Conservation (phyloP, 2,329 filamentous ascomycete genomes). For the Xylariaceae sp. region DNA sequence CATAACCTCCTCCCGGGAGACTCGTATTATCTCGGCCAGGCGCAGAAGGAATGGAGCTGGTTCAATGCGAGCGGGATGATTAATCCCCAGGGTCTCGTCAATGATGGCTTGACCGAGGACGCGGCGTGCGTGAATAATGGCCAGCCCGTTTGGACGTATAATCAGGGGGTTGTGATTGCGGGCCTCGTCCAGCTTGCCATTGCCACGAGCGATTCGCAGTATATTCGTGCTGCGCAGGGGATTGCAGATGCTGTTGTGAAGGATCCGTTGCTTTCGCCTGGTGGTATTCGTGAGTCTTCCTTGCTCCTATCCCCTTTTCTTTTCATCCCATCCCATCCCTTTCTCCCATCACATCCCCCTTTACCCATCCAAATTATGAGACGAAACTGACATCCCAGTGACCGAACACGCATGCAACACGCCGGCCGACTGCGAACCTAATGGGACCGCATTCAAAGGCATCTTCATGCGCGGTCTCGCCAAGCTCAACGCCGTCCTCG, state of each 20-base stretch:
- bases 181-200: slow-evolving; percentile 49
- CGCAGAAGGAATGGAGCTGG: slow-evolving; percentile 40
- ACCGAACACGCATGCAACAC: slow-evolving; percentile 37
- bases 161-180: slow-evolving; percentile 55
- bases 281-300: slow-evolving; percentile 31
- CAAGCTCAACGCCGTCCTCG: slow-evolving; percentile 43
- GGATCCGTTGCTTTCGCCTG: slow-evolving; percentile 34
- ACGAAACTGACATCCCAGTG: slow-evolving; percentile 24
- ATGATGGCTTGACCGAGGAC: slow-evolving; percentile 39
- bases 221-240: slow-evolving; percentile 21
- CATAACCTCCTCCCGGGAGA: slow-evolving; percentile 38
- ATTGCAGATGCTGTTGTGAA: slow-evolving; percentile 31
- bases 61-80: slow-evolving; percentile 39
- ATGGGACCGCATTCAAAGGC: slow-evolving; percentile 56
- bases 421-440: slow-evolving; percentile 29
- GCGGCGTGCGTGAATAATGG: slow-evolving; percentile 30
- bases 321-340: too few species aligned
- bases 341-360: not conserved
- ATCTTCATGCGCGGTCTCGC: slow-evolving; percentile 54
- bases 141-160: slow-evolving; percentile 42
- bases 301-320: too few species aligned
- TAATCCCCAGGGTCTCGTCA: slow-evolving; percentile 36
- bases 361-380: too few species aligned
- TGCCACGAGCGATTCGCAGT: slow-evolving; percentile 31
- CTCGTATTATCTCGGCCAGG: slow-evolving; percentile 36